Evolutionary conservation across 306 rosid genomes (phyloP).

Genomic region (Quillaja saponaria): DNA sequence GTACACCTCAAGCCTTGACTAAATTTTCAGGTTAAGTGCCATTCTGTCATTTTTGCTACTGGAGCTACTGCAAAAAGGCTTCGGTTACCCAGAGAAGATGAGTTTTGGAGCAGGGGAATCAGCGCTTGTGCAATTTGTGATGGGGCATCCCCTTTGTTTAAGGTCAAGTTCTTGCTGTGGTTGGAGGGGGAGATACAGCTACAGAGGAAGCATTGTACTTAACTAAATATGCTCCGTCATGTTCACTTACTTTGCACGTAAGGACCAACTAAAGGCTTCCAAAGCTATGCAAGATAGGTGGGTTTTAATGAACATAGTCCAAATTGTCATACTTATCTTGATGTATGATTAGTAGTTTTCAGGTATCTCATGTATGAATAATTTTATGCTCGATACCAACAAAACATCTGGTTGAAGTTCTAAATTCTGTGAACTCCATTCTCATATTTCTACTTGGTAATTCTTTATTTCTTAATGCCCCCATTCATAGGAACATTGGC

Average conservation of each 20-base stretch:
- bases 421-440: background rate
- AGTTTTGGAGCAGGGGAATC: constrained; percentile 98
- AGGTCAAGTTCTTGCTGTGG: constrained; percentile 90
- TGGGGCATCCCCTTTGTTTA: constrained; percentile 94
- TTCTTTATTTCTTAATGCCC: constrained; percentile 4
- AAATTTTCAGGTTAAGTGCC: constrained; percentile 73
- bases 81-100: constrained; percentile 85
- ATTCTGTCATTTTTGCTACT: constrained; percentile 74
- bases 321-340: constrained; percentile 12
- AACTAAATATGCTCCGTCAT: constrained; percentile 89
- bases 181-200: constrained; percentile 98
- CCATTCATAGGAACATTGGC: background rate
- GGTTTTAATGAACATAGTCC: constrained; percentile 36
- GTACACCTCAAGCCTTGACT: constrained; percentile 25
- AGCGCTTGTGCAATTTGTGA: constrained; percentile 99
- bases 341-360: constrained; percentile 19
- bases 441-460: background rate
- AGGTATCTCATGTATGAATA: constrained; percentile 22
- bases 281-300: constrained; percentile 99
- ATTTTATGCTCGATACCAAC: constrained; percentile 15
- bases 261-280: constrained; percentile 86
- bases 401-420: constrained; percentile 13
- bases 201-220: constrained; percentile 90
- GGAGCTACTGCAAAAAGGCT: constrained; percentile 94
- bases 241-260: constrained; percentile 87